Base-by-base conservation (phyloP, 148 eudicot species). In the Cornus controversa region DNA sequence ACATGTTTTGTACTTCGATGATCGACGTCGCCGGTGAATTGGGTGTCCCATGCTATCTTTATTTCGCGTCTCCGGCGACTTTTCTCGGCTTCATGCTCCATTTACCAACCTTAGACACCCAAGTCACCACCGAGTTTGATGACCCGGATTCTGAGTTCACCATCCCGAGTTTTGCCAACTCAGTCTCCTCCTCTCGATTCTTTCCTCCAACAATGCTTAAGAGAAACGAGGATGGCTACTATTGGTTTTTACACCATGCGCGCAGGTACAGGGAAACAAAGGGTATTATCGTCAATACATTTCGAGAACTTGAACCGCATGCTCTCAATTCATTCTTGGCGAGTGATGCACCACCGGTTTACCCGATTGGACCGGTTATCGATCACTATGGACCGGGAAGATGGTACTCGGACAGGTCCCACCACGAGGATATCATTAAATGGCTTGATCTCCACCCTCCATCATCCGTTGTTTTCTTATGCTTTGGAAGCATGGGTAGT, bases 401-500 rank as follows among this genome's bases (percentile, higher is more conserved):
- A 42, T 65, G 70, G 28, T 8, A 47, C 24, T 20, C 28, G 0
- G 11, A 78, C 42, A 29, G 70, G 29, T 37, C 72, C 47, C 15
- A 78, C 0, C 34, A 67, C 2, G 69, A 67, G 4, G 81, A 47
- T 0, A 82, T 86, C 23, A 75, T 79, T 15, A 31, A 20, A 22
- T 91, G 92, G 95, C 84, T 91, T 8, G 89, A 91, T 25, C 29
- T 34, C 0, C 92, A 89, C 6, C 89, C 89, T 0, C 37, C 72
- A 1, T 73, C 80, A 3, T 89, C 92, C 0, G 92, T 91, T 0
- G 89, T 87, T 23, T 91, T 81, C 68, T 67, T 91, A 2, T 91
- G 95, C 53, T 91, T 91, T 5, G 91, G 95, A 15, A 91, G 91
- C 72, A 80, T 75, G 78, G 95, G 95, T 2, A 67, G 73, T 11